Conservation (phyloP, 495 filamentous ascomycete genomes). For the Neurospora sp. region DNA sequence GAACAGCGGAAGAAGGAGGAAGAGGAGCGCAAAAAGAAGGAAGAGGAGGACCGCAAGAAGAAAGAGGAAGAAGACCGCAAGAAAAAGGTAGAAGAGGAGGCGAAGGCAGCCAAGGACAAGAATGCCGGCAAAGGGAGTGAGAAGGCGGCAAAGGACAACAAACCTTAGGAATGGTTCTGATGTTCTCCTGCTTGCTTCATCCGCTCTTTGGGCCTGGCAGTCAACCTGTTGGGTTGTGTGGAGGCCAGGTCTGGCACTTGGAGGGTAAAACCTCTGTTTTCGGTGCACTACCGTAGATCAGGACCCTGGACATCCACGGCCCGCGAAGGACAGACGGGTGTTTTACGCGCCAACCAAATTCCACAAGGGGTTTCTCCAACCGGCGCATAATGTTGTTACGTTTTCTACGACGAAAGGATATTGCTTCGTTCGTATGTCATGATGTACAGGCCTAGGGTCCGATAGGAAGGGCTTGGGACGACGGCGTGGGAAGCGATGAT, state of each 20-base stretch:
- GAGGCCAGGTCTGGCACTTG: neutral
- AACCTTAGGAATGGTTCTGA: neutral
- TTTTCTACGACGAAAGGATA: neutral
- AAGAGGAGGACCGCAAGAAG: conserved; percentile 9
- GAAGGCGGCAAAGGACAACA: neutral
- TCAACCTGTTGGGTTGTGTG: neutral
- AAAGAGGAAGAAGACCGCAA: conserved; percentile 2
- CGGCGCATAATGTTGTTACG: neutral
- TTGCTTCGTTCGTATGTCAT: neutral
- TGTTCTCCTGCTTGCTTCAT: neutral
- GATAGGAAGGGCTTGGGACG: neutral
- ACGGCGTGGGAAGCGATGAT: no score
- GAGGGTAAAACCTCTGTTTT: neutral
- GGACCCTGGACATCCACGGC: neutral
- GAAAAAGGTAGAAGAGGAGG: conserved; percentile 2
- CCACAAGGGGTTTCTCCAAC: neutral
- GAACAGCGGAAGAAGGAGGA: conserved; percentile 15
- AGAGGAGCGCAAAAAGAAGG: conserved; percentile 9
- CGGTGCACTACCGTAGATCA: neutral
- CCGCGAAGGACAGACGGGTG: neutral
- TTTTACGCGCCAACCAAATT: neutral
- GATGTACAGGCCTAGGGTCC: neutral
- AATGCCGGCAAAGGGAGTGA: neutral
- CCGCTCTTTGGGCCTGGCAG: neutral
- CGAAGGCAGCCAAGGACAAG: conserved; percentile 7